Conservation (phyloP, 768 basidiomycete species). For the Russula brevipes region DNA sequence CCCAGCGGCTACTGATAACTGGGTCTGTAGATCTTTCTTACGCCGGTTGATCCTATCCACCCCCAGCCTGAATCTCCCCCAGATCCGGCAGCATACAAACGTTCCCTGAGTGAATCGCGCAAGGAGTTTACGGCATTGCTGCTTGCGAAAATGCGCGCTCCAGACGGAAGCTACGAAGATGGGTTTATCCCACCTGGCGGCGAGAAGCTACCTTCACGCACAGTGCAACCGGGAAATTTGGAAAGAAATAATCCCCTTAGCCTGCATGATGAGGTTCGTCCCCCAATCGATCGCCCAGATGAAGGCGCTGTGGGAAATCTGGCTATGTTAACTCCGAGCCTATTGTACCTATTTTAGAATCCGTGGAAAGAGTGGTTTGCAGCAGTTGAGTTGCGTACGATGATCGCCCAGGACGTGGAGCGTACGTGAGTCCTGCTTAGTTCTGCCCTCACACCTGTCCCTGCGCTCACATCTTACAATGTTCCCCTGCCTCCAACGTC, state of each 20-base stretch:
- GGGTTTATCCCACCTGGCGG: conserved; percentile 55
- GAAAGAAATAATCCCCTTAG: conserved; percentile 79
- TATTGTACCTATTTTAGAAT: conserved; percentile 51
- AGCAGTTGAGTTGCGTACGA: conserved; percentile 81
- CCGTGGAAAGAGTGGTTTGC: conserved; percentile 96
- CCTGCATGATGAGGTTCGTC: conserved; percentile 61
- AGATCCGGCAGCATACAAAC: conserved; percentile 27
- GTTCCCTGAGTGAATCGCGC: conserved; percentile 45
- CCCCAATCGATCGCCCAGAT: background rate
- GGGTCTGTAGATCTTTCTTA: conserved; percentile 57
- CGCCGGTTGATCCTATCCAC: conserved; percentile 60
- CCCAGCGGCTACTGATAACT: conserved; percentile 12
- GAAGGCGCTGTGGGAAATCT: background rate
- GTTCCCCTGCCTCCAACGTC: background rate
- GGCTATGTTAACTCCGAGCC: background rate
- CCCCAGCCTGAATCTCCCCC: conserved; percentile 38
- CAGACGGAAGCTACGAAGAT: conserved; percentile 79
- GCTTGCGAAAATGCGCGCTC: conserved; percentile 69
- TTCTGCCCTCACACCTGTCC: background rate
- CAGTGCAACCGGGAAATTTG: conserved; percentile 39
- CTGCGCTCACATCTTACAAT: background rate
- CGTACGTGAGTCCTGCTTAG: conserved; percentile 62
- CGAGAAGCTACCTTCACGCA: conserved; percentile 32
- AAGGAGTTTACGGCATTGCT: conserved; percentile 53
- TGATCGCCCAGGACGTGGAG: conserved; percentile 91